Conservation (phyloP, 805 yeast species). For the Blastobotrys mokoenaii region DNA sequence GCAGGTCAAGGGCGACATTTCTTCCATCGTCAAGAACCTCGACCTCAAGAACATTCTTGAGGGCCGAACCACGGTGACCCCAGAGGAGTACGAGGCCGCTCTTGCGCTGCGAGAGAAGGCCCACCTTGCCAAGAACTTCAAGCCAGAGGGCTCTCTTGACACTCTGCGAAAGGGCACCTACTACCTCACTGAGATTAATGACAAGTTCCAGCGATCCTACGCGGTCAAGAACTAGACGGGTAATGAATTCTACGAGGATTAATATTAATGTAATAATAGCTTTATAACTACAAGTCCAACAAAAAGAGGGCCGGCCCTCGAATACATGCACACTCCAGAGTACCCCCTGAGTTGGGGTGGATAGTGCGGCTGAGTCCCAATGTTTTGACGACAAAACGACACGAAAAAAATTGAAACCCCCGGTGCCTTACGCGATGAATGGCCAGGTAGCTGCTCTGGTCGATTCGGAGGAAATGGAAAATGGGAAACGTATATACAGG, state of each 20-base stretch:
- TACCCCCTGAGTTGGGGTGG: background rate
- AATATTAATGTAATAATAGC: too few species aligned
- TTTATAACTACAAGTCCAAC: background rate
- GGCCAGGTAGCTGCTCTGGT: too few species aligned
- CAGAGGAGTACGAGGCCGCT: constrained; percentile 74
- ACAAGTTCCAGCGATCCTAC: constrained; percentile 78
- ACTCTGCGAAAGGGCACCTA: constrained; percentile 66
- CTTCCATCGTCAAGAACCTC: constrained; percentile 53
- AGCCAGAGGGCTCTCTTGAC: constrained; percentile 74
- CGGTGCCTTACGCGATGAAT: too few species aligned
- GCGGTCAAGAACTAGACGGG: constrained; percentile 48
- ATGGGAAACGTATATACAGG: background rate
- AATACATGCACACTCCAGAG: too few species aligned
- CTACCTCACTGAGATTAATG: constrained; percentile 78
- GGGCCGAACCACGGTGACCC: constrained; percentile 57
- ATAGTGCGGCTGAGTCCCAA: background rate
- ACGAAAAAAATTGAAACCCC: too few species aligned
- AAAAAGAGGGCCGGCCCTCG: background rate
- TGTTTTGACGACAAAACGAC: background rate
- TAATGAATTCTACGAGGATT: background rate
- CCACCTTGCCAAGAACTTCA: constrained; percentile 69
- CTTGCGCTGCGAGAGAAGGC: constrained; percentile 81
- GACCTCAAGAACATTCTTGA: constrained; percentile 61
- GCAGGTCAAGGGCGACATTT: constrained; percentile 72
- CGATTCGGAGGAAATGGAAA: too few species aligned